Conservation (phyloP, 768 basidiomycete species). For the Rickenella mellea region DNA sequence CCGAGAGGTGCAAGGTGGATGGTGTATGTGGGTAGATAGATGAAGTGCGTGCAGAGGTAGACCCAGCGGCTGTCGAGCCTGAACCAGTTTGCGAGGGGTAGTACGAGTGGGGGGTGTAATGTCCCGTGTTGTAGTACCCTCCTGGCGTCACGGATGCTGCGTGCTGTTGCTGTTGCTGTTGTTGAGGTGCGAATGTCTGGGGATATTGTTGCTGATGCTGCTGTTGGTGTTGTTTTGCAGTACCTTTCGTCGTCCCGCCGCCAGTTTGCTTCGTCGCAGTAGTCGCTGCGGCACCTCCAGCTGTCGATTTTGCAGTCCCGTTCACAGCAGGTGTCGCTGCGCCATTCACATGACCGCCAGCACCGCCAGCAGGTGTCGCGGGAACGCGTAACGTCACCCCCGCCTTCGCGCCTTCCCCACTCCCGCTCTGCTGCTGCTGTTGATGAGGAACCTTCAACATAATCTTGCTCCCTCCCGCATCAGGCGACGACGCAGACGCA, state of each 20-base stretch:
- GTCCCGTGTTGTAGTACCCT: conserved; percentile 3
- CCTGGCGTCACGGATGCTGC: too few species aligned
- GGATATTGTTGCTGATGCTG: conserved; percentile 12
- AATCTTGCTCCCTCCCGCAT: conserved; percentile 35
- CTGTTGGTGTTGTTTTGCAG: conserved; percentile 13
- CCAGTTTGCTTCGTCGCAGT: conserved; percentile 2
- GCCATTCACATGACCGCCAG: not conserved
- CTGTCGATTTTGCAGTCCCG: not conserved
- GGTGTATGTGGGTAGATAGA: not conserved
- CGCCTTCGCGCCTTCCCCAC: not conserved
- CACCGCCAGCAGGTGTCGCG: not conserved
- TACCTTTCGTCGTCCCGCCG: conserved; percentile 1
- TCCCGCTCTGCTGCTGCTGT: conserved; percentile 15
- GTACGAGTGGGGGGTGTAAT: not conserved
- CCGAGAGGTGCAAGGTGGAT: conserved; percentile 8
- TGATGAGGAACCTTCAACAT: conserved; percentile 57
- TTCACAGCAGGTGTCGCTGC: conserved; percentile 1
- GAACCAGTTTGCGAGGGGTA: not conserved
- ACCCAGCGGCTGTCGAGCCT: not conserved
- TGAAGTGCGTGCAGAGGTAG: not conserved
- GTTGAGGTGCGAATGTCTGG: conserved; percentile 14
- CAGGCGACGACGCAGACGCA: conserved; percentile 15
- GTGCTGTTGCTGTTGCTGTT: conserved; percentile 3
- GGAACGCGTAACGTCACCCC: conserved; percentile 4
- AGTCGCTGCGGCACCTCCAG: conserved; percentile 13